These are phyloP conservation scores for Pythium pectinolyticum DNA, from an alignment of 352 stramenopile species.

Conservation along the genomic window DNA sequence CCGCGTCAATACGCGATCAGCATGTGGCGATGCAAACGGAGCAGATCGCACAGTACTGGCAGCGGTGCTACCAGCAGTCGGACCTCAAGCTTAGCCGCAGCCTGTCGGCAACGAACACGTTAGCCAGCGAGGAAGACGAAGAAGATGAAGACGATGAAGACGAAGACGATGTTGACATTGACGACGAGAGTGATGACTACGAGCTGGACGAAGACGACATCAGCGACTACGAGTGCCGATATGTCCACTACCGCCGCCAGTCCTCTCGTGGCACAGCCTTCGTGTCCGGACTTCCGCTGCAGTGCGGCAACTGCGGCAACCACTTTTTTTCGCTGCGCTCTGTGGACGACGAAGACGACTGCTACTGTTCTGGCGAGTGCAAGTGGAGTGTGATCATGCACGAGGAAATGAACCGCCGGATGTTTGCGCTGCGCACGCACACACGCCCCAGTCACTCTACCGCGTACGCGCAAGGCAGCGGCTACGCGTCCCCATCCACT, in stretches of 20 bases:
- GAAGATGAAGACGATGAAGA: slow-evolving; percentile 7
- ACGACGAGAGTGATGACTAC: slow-evolving; percentile 3
- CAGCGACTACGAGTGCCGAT: slow-evolving; percentile 17
- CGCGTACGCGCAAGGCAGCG: slow-evolving; percentile 16
- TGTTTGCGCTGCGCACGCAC: slow-evolving; percentile 46
- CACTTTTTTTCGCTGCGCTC: slow-evolving; percentile 81
- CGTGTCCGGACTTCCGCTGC: slow-evolving; percentile 68
- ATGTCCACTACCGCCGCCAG: slow-evolving; percentile 18
- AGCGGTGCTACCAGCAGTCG: slow-evolving; percentile 12
- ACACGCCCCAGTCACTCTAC: too few species aligned
- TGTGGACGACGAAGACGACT: slow-evolving; percentile 61
- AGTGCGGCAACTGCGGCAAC: slow-evolving; percentile 81
- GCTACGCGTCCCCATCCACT: too few species aligned
- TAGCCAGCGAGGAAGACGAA: slow-evolving; percentile 14
- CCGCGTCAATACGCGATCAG: not conserved
- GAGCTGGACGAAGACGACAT: slow-evolving; percentile 5
- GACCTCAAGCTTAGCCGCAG: slow-evolving; percentile 13
- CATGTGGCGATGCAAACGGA: slow-evolving; percentile 8
- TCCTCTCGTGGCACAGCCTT: slow-evolving; percentile 10
- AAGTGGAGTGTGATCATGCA: slow-evolving; percentile 90
- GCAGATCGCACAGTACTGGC: slow-evolving; percentile 28
- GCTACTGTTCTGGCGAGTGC: slow-evolving; percentile 86
- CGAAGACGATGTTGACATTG: slow-evolving; percentile 2
- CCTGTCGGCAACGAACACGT: slow-evolving; percentile 17
- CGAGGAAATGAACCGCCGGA: slow-evolving; percentile 74